phyloP scores from a whole-genome alignment of 768 basidiomycete genomes.

The Sutorius australiensis region DNA sequence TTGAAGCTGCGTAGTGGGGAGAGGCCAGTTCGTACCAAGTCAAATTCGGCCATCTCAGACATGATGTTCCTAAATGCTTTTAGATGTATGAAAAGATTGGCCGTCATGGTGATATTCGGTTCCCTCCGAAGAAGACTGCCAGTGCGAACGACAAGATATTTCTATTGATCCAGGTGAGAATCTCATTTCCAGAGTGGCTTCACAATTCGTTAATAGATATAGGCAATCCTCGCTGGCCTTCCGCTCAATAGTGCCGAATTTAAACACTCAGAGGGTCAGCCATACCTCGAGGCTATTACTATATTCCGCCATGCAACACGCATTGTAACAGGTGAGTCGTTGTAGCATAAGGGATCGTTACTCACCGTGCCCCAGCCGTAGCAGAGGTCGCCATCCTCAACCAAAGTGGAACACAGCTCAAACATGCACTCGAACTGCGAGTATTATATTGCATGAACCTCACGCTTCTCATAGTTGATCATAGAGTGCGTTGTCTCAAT shows the following conservation, averaged over 20 bases:
- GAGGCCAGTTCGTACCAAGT: constrained; percentile 48
- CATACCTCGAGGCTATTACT: constrained; percentile 60
- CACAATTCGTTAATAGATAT: constrained; percentile 6
- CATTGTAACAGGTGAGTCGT: constrained; percentile 62
- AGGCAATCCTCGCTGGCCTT: constrained; percentile 74
- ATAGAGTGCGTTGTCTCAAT: constrained; percentile 67
- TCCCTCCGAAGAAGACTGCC: constrained; percentile 64
- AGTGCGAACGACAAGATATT: constrained; percentile 75
- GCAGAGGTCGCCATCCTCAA: constrained; percentile 72
- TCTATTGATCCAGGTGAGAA: constrained; percentile 68
- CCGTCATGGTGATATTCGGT: constrained; percentile 76
- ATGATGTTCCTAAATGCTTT: background rate
- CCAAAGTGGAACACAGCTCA: constrained; percentile 61
- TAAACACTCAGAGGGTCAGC: constrained; percentile 67
- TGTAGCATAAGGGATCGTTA: background rate
- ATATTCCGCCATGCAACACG: constrained; percentile 76
- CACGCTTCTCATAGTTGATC: background rate
- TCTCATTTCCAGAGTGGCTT: background rate
- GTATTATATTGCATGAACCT: constrained; percentile 18
- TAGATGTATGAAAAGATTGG: constrained; percentile 65
- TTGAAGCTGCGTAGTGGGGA: constrained; percentile 72
- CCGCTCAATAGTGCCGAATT: constrained; percentile 67
- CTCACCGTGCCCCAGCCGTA: constrained; percentile 48
- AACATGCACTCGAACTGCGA: constrained; percentile 73
- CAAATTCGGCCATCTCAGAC: background rate